Base-by-base conservation (phyloP, 495 filamentous ascomycete species). In the Podospora tetraspora region DNA sequence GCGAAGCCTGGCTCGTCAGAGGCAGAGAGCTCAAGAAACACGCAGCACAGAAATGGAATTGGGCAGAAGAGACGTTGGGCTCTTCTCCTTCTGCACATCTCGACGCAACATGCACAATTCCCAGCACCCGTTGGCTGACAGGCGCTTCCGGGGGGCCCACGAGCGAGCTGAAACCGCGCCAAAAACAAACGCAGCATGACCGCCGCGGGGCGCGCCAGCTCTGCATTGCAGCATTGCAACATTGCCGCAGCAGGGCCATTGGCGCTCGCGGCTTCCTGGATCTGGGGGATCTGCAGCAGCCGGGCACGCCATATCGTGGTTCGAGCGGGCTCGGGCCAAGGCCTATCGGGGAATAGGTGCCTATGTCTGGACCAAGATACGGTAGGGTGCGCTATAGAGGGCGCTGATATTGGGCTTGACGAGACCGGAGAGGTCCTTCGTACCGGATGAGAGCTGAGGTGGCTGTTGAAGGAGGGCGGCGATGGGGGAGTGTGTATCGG, bases 281-380 rank as follows among this genome's bases (percentile, higher is more conserved):
- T 66, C 63, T 23, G 63, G 63, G 43, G 43, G 63, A 65, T 65
- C 65, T 66, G 21, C 65, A 59, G 43, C 64, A 52, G 59, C 9
- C 25, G 64, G 57, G 65, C 43, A 52, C 16, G 43, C 43, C 43
- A 52, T 52, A 66, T 61, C 11, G 60, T 19, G 43, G 58, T 59
- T 59, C 30, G 60, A 66, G 65, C 34, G 34, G 32, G 32, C 64
- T 66, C 64, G 64, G 64, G 19, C 6, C 1, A 24, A 24, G 65
- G 34, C 65, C 65, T 66, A 66, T 66, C 65, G 65, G 65, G 65
- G 30, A 66, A 66, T 66, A 66, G 19, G 6, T 52, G 13, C 12
- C 32, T 37, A n/a, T n/a, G n/a, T n/a, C 34, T 52, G 43, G 43
- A 52, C 43, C 34, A n/a, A 8, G 43, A 52, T 52, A 27, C 4